These are phyloP conservation scores for Phoma sp. DNA, from an alignment of 2,329 filamentous ascomycete genomes.

Conservation along the genomic window DNA sequence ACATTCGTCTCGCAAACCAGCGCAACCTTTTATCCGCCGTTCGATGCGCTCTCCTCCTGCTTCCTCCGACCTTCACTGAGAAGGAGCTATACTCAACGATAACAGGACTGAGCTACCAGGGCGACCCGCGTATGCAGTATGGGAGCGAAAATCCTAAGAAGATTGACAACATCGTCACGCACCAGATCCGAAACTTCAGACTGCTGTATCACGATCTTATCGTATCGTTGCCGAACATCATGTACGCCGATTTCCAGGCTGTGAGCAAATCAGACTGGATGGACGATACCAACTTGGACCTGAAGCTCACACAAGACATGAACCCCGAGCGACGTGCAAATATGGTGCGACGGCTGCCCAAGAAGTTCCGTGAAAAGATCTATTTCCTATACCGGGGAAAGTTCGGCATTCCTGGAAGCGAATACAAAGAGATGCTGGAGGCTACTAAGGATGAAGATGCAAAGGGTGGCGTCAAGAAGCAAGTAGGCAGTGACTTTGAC, in stretches of 20 bases:
- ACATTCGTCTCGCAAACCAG: conserved; percentile 92
- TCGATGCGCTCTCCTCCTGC: conserved; percentile 84
- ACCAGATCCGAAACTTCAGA: conserved; percentile 91
- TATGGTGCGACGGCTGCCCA: conserved; percentile 92
- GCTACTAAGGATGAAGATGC: conserved; percentile 73
- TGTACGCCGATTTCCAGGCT: conserved; percentile 72
- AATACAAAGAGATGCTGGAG: conserved; percentile 86
- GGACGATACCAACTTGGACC: conserved; percentile 64
- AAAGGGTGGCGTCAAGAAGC: conserved; percentile 68
- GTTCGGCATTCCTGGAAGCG: conserved; percentile 80
- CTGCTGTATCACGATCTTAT: conserved; percentile 90
- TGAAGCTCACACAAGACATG: conserved; percentile 86
- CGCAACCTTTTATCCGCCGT: conserved; percentile 93
- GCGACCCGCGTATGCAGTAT: conserved; percentile 93
- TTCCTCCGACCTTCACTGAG: conserved; percentile 86
- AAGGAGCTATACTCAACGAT: conserved; percentile 89
- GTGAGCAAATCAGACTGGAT: conserved; percentile 66
- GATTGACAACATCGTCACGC: conserved; percentile 89
- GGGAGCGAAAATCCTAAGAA: conserved; percentile 91
- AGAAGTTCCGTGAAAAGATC: conserved; percentile 83
- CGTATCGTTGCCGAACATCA: conserved; percentile 86
- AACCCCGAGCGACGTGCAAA: conserved; percentile 88
- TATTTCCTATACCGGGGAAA: conserved; percentile 97
- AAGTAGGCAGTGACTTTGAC: conserved; percentile 86
- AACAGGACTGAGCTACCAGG: conserved; percentile 89